Percentiles rank a stretch among this genome's conserved stretches.
phyloP scores from a whole-genome alignment of 257 asterid species.

The Solanum appendiculatum region DNA sequence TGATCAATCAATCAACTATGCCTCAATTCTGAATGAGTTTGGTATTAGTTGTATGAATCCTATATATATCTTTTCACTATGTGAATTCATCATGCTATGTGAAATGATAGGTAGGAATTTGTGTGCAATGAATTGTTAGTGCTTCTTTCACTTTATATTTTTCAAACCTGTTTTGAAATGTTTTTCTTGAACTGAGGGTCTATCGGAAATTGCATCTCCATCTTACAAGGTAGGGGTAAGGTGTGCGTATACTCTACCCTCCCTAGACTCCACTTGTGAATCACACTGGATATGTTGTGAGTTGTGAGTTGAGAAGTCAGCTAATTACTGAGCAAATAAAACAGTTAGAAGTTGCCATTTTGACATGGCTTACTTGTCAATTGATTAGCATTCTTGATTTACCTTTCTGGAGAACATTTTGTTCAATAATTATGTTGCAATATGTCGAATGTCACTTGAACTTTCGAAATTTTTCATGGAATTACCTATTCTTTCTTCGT shows the following conservation, averaged over 20 bases:
- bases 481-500: neutral
- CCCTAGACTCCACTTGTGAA: neutral
- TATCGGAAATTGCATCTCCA: neutral
- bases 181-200: neutral
- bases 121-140: neutral
- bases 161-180: neutral
- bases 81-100: neutral
- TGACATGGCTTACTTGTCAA: neutral
- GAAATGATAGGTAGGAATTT: neutral
- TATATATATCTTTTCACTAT: neutral
- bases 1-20: neutral
- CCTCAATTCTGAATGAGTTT: neutral
- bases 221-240: neutral
- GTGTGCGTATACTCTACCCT: neutral
- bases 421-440: neutral
- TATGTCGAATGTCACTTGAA: neutral
- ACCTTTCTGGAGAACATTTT: neutral
- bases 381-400: neutral
- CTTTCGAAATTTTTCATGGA: neutral
- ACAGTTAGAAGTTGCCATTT: neutral
- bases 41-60: neutral
- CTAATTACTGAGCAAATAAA: neutral
- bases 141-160: neutral
- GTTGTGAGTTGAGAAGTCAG: neutral
- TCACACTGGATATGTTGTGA: neutral